Base-by-base conservation (phyloP, 2,329 filamentous ascomycete genomes). In the Helminthosporium solani region DNA sequence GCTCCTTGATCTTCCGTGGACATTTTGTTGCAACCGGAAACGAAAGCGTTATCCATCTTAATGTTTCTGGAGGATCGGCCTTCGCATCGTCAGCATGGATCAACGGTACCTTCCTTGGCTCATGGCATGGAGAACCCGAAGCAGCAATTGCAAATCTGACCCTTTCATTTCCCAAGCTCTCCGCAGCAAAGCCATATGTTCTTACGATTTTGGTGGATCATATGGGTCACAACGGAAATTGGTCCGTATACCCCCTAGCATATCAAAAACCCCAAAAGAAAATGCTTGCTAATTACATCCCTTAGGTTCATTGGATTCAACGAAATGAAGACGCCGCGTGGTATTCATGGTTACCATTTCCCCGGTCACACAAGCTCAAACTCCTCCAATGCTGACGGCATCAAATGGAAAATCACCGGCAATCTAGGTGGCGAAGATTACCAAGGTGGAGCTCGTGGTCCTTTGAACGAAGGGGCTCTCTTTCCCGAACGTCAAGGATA, bases 131-230 rank as follows among this genome's bases (percentile, higher is more conserved):
- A 2, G 74, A 70, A 9, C 76, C 77, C 47, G 68, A 67, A 1
- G 65, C 75, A 1, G 63, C 59, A 1, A 75, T 76, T 33, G 71
- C 76, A 46, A 84, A 80, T 50, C 69, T 76, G 1, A 84, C 78
- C 0, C 82, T 84, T 58, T 68, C 67, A 0, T 64, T 87, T 0
- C 75, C 81, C 0, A 66, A 70, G 3, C 71, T 87, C 6, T 52
- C 58, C 0, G 60, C 71, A 0, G 82, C 79, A 5, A 69, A 74
- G n/a, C 52, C 66, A 0, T 83, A 87, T 56, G 74, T 86, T 7
- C 60, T 90, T 47, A 90, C 86, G 0, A 72, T 90, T 1, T 63
- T 90, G 0, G 72, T 88, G 8, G 87, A 90, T 64, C 83, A 84
- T 62, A 88, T 83, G 73, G 86, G 87, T 0, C 72, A 87, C 1